Conservation (phyloP, 2,329 filamentous ascomycete genomes). For the Peltaster fructicola region DNA sequence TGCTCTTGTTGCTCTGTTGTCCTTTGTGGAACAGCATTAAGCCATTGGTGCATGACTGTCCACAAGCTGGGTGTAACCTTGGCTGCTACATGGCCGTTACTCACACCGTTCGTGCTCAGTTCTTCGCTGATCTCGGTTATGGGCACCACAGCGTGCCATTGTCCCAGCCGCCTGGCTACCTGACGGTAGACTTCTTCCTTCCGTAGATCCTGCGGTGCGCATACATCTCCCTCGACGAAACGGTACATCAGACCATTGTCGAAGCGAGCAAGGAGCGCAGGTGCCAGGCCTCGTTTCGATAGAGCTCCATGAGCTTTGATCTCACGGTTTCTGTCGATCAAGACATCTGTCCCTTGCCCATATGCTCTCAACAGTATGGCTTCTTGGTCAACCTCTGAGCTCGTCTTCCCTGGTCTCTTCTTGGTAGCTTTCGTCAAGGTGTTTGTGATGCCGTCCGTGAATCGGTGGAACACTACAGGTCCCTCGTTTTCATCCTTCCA, state of each 20-base stretch:
- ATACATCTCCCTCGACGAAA: constrained; percentile 67
- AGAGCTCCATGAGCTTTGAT: constrained; percentile 59
- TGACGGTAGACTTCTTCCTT: constrained; percentile 60
- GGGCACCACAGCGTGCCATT: constrained; percentile 73
- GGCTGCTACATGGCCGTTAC: constrained; percentile 20
- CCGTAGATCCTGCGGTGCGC: constrained; percentile 63
- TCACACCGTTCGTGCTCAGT: constrained; percentile 10
- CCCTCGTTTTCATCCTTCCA: constrained; percentile 57
- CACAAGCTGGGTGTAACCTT: constrained; percentile 58
- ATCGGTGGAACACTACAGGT: constrained; percentile 68
- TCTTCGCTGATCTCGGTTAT: constrained; percentile 32
- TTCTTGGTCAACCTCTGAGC: constrained; percentile 64
- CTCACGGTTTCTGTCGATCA: constrained; percentile 81
- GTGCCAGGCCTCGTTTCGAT: constrained; percentile 66
- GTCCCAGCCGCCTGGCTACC: constrained; percentile 65
- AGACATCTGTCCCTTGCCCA: constrained; percentile 78
- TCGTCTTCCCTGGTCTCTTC: constrained; percentile 47
- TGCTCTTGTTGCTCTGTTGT: constrained; percentile 52
- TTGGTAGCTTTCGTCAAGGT: constrained; percentile 70
- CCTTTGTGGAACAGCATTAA: constrained; percentile 58
- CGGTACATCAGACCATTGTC: constrained; percentile 91
- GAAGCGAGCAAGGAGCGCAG: constrained; percentile 76
- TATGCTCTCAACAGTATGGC: constrained; percentile 84
- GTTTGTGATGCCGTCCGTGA: constrained; percentile 97
- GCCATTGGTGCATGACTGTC: constrained; percentile 95